Conservation (phyloP, 2,329 filamentous ascomycete genomes). For the Thermothelomyces thermophilus region DNA sequence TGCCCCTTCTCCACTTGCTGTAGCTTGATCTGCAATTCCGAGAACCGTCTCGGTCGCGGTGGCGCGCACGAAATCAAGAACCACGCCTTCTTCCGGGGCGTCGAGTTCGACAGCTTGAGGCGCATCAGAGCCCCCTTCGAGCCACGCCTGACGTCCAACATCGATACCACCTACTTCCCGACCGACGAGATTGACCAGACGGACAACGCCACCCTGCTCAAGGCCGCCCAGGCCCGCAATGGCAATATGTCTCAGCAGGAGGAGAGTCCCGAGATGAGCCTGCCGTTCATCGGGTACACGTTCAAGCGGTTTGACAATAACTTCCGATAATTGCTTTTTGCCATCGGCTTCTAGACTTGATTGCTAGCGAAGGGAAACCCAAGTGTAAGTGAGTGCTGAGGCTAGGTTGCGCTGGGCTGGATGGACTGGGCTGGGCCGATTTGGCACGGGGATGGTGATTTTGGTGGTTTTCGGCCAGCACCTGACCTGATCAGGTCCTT, state of each 20-base stretch:
- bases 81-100: conserved; percentile 93
- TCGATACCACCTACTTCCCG: conserved; percentile 97
- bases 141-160: conserved; percentile 83
- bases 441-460: neutral
- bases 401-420: neutral
- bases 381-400: neutral
- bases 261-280: conserved; percentile 85
- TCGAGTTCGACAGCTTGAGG: conserved; percentile 88
- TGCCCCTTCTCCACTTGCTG: neutral
- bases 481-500: too few relatives aligned
- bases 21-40: conserved; percentile 88
- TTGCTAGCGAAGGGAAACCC: neutral
- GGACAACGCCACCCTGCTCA: conserved; percentile 80
- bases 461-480: neutral
- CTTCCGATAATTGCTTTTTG: conserved; percentile 43
- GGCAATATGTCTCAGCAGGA: conserved; percentile 45
- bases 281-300: conserved; percentile 94
- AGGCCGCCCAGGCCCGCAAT: conserved; percentile 70
- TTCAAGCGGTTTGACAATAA: conserved; percentile 92
- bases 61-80: conserved; percentile 88
- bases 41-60: conserved; percentile 80
- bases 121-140: conserved; percentile 94
- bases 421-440: neutral
- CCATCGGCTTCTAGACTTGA: neutral
- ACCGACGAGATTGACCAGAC: conserved; percentile 98